phyloP scores from a whole-genome alignment of 1,284 basidiomycete species.

The Tremellales sp. region DNA sequence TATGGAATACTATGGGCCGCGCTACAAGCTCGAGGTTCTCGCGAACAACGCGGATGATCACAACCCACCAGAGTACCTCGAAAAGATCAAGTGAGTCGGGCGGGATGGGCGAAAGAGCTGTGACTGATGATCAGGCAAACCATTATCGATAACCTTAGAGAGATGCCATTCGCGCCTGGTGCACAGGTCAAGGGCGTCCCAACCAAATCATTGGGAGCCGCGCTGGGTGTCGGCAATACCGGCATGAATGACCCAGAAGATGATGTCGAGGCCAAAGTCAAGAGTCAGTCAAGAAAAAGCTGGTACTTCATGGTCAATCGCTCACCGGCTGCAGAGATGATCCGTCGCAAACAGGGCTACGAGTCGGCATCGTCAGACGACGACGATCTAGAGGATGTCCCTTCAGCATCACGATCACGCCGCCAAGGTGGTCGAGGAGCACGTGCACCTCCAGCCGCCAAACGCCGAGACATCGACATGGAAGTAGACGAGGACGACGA shows the following conservation, averaged over 20 bases:
- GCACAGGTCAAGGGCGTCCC: slow-evolving; percentile 84
- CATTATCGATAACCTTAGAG: slow-evolving; percentile 73
- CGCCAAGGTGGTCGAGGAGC: slow-evolving; percentile 3
- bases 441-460: neutral
- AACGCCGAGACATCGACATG: neutral
- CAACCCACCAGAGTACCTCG: slow-evolving; percentile 79
- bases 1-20: slow-evolving; percentile 96
- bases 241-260: slow-evolving; percentile 45
- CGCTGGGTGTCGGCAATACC: slow-evolving; percentile 39
- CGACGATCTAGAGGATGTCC: slow-evolving; percentile 19
- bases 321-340: slow-evolving; percentile 19
- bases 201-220: slow-evolving; percentile 39
- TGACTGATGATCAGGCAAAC: slow-evolving; percentile 52
- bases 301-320: neutral
- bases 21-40: slow-evolving; percentile 87
- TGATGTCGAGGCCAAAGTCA: slow-evolving; percentile 44
- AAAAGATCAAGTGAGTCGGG: slow-evolving; percentile 65
- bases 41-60: slow-evolving; percentile 92
- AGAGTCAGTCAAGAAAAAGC: slow-evolving; percentile 27
- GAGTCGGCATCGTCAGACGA: slow-evolving; percentile 24
- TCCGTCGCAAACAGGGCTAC: slow-evolving; percentile 17
- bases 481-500: slow-evolving; percentile 10
- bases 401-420: slow-evolving; percentile 1
- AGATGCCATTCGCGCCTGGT: slow-evolving; percentile 76
- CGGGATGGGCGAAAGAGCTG: neutral